Evolutionary conservation across 495 filamentous ascomycete species (phyloP).

Genomic region (Letharia lupina): DNA sequence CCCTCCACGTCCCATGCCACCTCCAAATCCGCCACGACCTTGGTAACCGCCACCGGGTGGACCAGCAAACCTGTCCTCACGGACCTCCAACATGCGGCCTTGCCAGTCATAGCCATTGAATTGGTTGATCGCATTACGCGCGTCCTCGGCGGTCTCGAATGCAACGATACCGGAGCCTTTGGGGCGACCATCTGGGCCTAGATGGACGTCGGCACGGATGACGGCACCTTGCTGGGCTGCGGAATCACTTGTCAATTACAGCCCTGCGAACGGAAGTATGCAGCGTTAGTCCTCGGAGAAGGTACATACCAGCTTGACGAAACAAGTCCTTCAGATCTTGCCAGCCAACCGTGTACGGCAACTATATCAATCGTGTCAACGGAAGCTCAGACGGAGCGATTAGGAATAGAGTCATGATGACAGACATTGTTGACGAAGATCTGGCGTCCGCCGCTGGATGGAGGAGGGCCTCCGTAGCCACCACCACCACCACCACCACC

Average conservation of each 20-base stretch:
- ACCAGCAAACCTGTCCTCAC: conserved; percentile 89
- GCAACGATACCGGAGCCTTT: conserved; percentile 95
- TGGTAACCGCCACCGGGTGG: conserved; percentile 43
- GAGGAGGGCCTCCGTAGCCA: conserved; percentile 38
- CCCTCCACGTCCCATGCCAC: conserved; percentile 40
- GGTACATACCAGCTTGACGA: conserved; percentile 84
- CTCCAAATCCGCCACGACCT: conserved; percentile 41
- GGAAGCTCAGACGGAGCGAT: conserved; percentile 2
- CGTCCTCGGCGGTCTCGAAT: conserved; percentile 89
- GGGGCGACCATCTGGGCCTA: conserved; percentile 83
- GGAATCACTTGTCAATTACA: conserved; percentile 34
- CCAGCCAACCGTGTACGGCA: conserved; percentile 96
- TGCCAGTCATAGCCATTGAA: conserved; percentile 99
- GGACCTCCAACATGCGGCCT: conserved; percentile 83
- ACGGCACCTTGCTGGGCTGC: conserved; percentile 67
- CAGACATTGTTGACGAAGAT: conserved; percentile 98
- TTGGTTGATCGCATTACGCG: conserved; percentile 87
- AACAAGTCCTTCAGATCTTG: conserved; percentile 99
- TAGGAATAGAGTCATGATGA: conserved; percentile 34
- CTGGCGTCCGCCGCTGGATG: conserved; percentile 62
- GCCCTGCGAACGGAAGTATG: conserved; percentile 18
- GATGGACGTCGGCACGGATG: conserved; percentile 92
- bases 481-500: conserved; percentile 38
- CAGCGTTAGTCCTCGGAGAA: conserved; percentile 17
- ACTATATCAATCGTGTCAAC: conserved; percentile 48